Conservation (phyloP, 2,329 filamentous ascomycete species). For the Exophiala sp. region DNA sequence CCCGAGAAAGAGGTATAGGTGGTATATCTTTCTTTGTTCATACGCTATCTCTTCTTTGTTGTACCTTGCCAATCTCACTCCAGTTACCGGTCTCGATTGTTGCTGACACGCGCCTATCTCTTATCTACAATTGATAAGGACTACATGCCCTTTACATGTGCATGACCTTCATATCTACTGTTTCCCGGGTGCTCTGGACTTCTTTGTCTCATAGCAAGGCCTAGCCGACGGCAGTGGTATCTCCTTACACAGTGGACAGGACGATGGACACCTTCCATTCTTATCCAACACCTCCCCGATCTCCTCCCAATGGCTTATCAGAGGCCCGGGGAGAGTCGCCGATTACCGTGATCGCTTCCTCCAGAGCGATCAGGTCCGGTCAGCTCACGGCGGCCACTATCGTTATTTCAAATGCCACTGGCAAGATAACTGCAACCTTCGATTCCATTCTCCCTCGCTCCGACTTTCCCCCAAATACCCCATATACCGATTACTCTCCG, state of each 20-base stretch:
- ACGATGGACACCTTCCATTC: slow-evolving; percentile 16
- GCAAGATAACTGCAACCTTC: slow-evolving; percentile 75
- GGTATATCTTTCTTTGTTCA: slow-evolving; percentile 14
- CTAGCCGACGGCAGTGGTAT: slow-evolving; percentile 9
- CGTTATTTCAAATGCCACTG: slow-evolving; percentile 66
- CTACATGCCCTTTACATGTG: slow-evolving; percentile 20
- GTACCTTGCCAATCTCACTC: slow-evolving; percentile 3
- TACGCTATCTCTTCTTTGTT: slow-evolving; percentile 5
- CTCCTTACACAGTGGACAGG: slow-evolving; percentile 19
- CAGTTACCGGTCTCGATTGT: slow-evolving; percentile 5
- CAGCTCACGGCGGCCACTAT: slow-evolving; percentile 77
- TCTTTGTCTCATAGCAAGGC: slow-evolving; percentile 6
- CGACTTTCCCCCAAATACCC: slow-evolving; percentile 64
- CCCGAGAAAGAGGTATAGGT: slow-evolving; percentile 1
- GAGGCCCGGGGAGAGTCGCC: slow-evolving; percentile 33
- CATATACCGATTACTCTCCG: slow-evolving; percentile 79
- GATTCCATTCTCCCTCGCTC: slow-evolving; percentile 67
- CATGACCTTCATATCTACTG: slow-evolving; percentile 5
- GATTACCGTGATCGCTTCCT: slow-evolving; percentile 75
- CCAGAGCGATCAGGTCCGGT: slow-evolving; percentile 71
- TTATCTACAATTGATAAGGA: slow-evolving; percentile 27
- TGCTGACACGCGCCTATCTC: slow-evolving; percentile 10
- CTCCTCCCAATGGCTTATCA: slow-evolving; percentile 23
- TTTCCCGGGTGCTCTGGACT: slow-evolving; percentile 1
- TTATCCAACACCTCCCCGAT: slow-evolving; percentile 27